Conservation (phyloP, 345 rosid genomes). For the Salix caprea region DNA sequence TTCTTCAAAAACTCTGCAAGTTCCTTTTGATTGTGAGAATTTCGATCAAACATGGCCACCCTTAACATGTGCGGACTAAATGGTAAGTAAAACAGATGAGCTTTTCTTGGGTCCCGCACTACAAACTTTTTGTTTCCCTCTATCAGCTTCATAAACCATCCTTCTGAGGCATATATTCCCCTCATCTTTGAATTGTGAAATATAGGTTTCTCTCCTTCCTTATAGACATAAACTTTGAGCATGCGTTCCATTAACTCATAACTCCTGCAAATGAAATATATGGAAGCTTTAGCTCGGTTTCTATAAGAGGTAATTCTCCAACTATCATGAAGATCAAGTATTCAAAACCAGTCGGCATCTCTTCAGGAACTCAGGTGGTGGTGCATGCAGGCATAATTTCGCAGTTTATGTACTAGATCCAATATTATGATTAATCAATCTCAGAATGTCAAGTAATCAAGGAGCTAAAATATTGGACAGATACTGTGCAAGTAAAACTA, state of each 20-base stretch:
- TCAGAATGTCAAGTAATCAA: neutral
- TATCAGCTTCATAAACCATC: slow-evolving; percentile 91
- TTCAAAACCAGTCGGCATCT: neutral
- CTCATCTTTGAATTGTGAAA: slow-evolving; percentile 66
- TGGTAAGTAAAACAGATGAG: slow-evolving; percentile 84
- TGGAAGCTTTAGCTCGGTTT: slow-evolving; percentile 5
- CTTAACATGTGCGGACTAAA: slow-evolving; percentile 60
- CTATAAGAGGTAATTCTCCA: neutral
- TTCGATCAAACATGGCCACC: slow-evolving; percentile 34
- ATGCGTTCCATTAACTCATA: slow-evolving; percentile 70
- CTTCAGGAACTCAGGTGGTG: neutral
- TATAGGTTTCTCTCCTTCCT: slow-evolving; percentile 77
- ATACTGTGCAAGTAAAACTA: neutral
- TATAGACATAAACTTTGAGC: slow-evolving; percentile 71
- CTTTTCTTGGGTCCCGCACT: slow-evolving; percentile 71
- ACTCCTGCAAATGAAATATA: slow-evolving; percentile 48
- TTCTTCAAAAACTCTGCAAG: slow-evolving; percentile 47
- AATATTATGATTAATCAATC: neutral
- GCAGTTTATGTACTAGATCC: neutral
- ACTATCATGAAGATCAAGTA: neutral
- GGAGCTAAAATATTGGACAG: neutral
- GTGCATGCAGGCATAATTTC: neutral
- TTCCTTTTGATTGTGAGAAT: slow-evolving; percentile 29
- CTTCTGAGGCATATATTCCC: slow-evolving; percentile 89
- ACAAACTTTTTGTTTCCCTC: slow-evolving; percentile 66